A percentile compares a stretch with the other conserved stretches of the same genome.
Conservation (phyloP, 2,329 filamentous ascomycete genomes). For the Alternaria sp. region DNA sequence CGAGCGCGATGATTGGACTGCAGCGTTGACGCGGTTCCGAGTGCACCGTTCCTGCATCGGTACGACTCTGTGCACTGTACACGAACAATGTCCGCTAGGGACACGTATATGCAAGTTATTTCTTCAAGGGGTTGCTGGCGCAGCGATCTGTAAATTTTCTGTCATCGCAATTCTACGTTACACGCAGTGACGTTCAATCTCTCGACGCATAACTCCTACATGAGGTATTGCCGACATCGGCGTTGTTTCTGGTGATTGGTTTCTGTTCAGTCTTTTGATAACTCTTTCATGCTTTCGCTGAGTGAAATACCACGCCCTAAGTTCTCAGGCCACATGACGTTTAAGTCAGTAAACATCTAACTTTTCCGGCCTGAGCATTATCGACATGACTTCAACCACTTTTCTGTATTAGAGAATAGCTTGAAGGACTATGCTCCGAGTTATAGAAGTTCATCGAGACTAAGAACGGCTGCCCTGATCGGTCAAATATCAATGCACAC, state of each 20-base stretch:
- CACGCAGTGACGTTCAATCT: neutral
- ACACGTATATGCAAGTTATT: no score
- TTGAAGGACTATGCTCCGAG: neutral
- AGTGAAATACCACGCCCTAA: no score
- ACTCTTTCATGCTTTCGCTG: no score
- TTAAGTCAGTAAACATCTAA: fast-evolving
- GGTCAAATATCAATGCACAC: neutral
- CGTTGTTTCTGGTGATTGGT: no score
- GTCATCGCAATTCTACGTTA: neutral
- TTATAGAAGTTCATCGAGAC: neutral
- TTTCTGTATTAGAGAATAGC: neutral
- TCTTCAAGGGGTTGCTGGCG: neutral
- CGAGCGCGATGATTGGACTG: neutral
- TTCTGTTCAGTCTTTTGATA: no score
- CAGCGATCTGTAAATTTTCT: neutral
- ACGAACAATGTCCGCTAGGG: no score
- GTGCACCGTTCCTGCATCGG: neutral
- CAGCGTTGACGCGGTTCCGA: neutral
- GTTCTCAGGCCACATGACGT: neutral
- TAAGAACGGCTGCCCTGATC: neutral
- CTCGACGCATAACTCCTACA: neutral
- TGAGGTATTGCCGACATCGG: neutral
- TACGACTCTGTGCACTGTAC: neutral
- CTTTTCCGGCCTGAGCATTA: neutral
- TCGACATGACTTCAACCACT: neutral